phyloP scores from a whole-genome alignment of 495 filamentous ascomycete species.

The Oidiodendron maius region DNA sequence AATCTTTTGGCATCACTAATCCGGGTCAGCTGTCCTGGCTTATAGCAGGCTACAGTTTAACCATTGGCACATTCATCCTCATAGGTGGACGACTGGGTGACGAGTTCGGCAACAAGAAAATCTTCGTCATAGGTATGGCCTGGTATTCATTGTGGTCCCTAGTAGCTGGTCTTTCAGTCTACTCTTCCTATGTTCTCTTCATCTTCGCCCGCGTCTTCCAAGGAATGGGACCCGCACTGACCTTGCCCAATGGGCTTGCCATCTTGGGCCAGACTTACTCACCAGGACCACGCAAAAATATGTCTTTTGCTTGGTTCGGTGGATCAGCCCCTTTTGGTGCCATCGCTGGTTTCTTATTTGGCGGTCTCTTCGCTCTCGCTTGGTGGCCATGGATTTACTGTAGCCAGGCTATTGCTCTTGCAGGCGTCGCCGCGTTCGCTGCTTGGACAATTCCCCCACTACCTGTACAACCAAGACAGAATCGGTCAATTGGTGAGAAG shows the following conservation, averaged over 20 bases:
- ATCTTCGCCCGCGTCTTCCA: constrained; percentile 52
- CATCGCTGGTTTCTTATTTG: constrained; percentile 46
- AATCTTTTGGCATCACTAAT: constrained; percentile 31
- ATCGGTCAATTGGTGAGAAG: neutral
- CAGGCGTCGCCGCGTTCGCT: neutral
- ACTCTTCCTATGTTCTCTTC: constrained; percentile 43
- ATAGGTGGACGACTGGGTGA: constrained; percentile 59
- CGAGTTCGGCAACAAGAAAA: constrained; percentile 52
- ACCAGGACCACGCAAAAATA: too few species aligned
- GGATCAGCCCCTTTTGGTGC: constrained; percentile 52
- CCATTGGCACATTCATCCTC: constrained; percentile 60
- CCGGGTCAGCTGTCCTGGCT: neutral
- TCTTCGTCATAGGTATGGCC: constrained; percentile 53
- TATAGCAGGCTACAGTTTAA: constrained; percentile 45
- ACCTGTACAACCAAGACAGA: too few species aligned
- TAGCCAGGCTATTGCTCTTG: constrained; percentile 17
- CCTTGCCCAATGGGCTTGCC: constrained; percentile 57
- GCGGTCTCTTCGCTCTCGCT: constrained; percentile 54
- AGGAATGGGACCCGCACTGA: constrained; percentile 54
- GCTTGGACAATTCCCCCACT: neutral
- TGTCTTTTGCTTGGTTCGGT: constrained; percentile 57
- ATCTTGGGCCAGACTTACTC: too few species aligned
- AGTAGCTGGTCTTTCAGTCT: constrained; percentile 44
- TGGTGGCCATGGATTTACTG: constrained; percentile 65
- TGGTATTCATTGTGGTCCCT: constrained; percentile 60